Evolutionary conservation across 371 early-diverging fungal genomes (phyloP).

Genomic region (Rhizomucor pusillus): DNA sequence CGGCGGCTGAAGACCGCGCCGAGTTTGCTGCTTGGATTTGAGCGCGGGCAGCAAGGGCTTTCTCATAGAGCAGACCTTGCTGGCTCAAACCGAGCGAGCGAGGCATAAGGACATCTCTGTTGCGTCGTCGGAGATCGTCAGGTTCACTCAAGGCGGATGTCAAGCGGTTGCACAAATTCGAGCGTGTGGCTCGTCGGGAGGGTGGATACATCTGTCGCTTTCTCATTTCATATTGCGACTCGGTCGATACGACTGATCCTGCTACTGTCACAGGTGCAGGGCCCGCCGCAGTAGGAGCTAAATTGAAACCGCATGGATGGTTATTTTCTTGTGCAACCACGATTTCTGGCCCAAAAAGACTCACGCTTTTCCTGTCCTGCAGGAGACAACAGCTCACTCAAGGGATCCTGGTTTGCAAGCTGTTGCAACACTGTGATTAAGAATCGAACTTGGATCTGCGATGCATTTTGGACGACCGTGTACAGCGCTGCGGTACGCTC

Average conservation of each 20-base stretch:
- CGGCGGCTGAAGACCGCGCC: conserved; percentile 7
- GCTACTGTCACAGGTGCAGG: conserved; percentile 16
- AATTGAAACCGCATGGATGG: too few species aligned
- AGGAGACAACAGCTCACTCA: conserved; percentile 52
- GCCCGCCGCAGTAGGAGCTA: neutral
- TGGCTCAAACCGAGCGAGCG: conserved; percentile 23
- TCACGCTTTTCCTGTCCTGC: conserved; percentile 63
- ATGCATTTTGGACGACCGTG: conserved; percentile 86
- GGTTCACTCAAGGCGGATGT: conserved; percentile 45
- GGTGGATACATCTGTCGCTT: conserved; percentile 35
- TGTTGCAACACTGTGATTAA: conserved; percentile 90
- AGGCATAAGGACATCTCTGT: conserved; percentile 29
- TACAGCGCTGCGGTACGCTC: conserved; percentile 93
- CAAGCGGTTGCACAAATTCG: conserved; percentile 22
- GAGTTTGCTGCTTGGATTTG: conserved; percentile 35
- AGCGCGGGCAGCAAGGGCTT: conserved; percentile 40
- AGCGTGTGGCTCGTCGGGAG: conserved; percentile 18
- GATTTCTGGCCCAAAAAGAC: neutral
- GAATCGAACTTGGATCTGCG: conserved; percentile 91
- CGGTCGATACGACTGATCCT: conserved; percentile 37
- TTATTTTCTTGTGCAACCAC: neutral
- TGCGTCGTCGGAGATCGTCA: conserved; percentile 37
- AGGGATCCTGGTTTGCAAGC: conserved; percentile 78
- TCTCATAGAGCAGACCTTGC: conserved; percentile 35
- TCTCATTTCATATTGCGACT: conserved; percentile 34